phyloP scores from a whole-genome alignment of 306 rosid species.

The Malus sylvestris region DNA sequence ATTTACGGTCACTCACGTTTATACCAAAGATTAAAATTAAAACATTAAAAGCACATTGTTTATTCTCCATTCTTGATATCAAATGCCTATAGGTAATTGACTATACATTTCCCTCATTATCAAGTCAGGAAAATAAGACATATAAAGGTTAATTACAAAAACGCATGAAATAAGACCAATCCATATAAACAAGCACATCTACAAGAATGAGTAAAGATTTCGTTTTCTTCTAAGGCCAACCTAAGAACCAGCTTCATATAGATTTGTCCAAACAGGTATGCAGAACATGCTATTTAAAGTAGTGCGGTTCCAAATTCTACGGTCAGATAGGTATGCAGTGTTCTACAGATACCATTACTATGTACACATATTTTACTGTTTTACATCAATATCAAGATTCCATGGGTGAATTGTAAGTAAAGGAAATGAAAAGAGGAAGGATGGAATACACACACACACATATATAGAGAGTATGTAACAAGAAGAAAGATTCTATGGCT shows the following conservation, averaged over 20 bases:
- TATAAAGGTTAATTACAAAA: too few relatives aligned
- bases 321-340: background rate
- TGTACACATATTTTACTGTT: background rate
- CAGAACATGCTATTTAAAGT: background rate
- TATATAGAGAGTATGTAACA: background rate
- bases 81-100: background rate
- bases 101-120: background rate
- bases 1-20: background rate
- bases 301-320: background rate
- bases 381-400: background rate
- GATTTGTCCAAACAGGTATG: background rate
- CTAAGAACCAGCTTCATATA: background rate
- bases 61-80: background rate
- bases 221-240: background rate
- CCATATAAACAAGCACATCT: too few relatives aligned
- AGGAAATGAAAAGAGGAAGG: background rate
- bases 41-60: background rate
- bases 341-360: background rate
- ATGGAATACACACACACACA: background rate
- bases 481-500: background rate
- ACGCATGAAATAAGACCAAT: too few relatives aligned
- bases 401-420: background rate
- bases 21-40: too few relatives aligned
- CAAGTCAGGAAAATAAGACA: background rate
- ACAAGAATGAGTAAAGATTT: too few relatives aligned